Percentiles rank a stretch among this genome's conserved stretches.
phyloP scores from a whole-genome alignment of 352 stramenopile genomes.

The Phytophthora kernoviae region DNA sequence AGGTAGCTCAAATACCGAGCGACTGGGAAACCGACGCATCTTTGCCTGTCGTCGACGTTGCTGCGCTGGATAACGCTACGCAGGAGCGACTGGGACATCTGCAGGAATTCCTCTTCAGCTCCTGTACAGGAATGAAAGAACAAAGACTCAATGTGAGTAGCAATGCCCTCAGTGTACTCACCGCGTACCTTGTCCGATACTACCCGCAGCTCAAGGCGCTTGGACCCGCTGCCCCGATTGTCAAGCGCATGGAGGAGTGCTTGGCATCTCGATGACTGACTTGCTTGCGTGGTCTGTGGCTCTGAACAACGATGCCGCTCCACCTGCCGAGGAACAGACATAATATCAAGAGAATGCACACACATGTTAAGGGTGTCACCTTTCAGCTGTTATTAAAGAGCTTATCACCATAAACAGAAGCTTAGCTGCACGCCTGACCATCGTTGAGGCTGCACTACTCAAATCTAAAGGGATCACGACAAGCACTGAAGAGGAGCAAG shows the following conservation, averaged over 20 bases:
- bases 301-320: background rate
- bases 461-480: no score
- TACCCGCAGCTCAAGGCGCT: no score
- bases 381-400: slow-evolving; percentile 13
- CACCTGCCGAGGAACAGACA: background rate
- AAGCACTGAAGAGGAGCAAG: background rate
- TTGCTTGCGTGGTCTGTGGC: background rate
- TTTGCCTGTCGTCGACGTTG: slow-evolving; percentile 2
- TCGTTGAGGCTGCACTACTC: no score
- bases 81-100: background rate
- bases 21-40: slow-evolving; percentile 9
- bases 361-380: background rate
- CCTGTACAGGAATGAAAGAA: no score
- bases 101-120: background rate
- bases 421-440: no score
- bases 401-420: slow-evolving; percentile 11
- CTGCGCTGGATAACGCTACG: background rate
- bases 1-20: slow-evolving; percentile 12
- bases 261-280: background rate
- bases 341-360: background rate
- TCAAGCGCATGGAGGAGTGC: slow-evolving; percentile 6
- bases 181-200: no score
- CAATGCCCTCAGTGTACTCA: no score
- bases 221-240: no score
- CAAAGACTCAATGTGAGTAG: no score